Evolutionary conservation across 768 basidiomycete species (phyloP).

Genomic region (Nidularia sp.): DNA sequence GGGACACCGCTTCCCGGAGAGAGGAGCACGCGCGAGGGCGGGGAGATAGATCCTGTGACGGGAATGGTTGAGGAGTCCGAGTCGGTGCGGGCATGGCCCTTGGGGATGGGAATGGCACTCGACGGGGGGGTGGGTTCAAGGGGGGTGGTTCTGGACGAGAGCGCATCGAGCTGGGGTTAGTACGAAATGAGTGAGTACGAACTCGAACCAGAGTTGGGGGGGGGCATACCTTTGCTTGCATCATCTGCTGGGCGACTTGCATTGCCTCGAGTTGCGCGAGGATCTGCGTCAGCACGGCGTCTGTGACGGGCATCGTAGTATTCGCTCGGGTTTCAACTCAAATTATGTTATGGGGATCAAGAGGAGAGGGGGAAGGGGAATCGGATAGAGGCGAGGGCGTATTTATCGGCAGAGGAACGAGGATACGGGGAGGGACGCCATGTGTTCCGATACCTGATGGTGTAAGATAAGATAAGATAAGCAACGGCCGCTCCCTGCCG

Average conservation of each 20-base stretch:
- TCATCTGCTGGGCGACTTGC: conserved; percentile 69
- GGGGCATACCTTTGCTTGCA: conserved; percentile 68
- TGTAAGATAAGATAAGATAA: too few species aligned
- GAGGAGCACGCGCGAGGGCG: conserved; percentile 17
- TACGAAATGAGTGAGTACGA: not conserved
- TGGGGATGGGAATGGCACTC: conserved; percentile 1
- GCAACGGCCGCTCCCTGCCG: too few species aligned
- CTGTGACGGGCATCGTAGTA: conserved; percentile 35
- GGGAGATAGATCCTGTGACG: conserved; percentile 17
- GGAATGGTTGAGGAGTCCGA: conserved; percentile 1
- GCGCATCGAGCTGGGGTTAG: conserved; percentile 44
- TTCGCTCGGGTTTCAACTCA: not conserved
- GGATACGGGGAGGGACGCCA: too few species aligned
- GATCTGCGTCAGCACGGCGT: conserved; percentile 69
- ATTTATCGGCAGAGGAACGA: not conserved
- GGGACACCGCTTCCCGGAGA: conserved; percentile 12
- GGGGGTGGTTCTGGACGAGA: conserved; percentile 23
- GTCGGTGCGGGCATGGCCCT: conserved; percentile 6
- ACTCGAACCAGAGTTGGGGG: not conserved
- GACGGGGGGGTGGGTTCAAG: conserved; percentile 27
- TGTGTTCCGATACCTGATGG: too few species aligned
- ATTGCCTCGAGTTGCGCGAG: conserved; percentile 66
- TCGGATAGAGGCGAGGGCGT: not conserved
- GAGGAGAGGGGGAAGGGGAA: not conserved
- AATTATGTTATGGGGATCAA: not conserved